Evolutionary conservation across 2,329 filamentous ascomycete genomes (phyloP), one percentile per base, ranked within the genome.

Genomic region (Colletotrichum salicis): DNA sequence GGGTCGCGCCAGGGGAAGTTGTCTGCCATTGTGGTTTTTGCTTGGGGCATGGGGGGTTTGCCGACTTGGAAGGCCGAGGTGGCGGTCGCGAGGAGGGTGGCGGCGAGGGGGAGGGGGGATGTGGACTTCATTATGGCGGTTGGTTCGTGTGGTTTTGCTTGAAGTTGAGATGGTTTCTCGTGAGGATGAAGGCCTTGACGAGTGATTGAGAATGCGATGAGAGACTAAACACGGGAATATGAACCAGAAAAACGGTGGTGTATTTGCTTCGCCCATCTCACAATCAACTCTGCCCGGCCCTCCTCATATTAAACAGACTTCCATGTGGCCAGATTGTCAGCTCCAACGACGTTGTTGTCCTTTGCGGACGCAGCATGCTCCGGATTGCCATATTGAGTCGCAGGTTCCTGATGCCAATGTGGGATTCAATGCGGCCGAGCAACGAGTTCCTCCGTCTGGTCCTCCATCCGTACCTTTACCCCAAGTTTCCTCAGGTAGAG

Each of bases 1-100:
- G 84, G 84, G 72, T 85, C 76, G 41, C 75, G 73, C 83, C 83
- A 86, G 61, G 78, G 75, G 74, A 85, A 86, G 73, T 80, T 79
- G 33, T 81, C 77, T 29, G 83, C 78, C 65, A 79, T 75, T n/a
- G 79, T 78, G 6, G 82, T 77, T 29, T 80, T 76, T 59, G 80
- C 78, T 74, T 37, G 73, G 57, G n/a, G 71, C 54, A 51, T 68
- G 11, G 75, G 76, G 31, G 64, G 77, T 72, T 76, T 77, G 29
- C 62, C 72, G 52, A 78, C 76, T 58, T 83, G 75, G 31, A 78
- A 77, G 27, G 79, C 76, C 45, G 77, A 67, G 33, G 74, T 67
- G 41, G 73, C 63, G 2, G 75, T 61, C 35, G 70, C 60, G 58
- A 67, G 76, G 33, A 67, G 56, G 15, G 45, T n/a, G 59, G 59